A percentile compares a stretch with the other conserved stretches of the same genome.
Conservation (phyloP, 2,329 filamentous ascomycete genomes). For the Pseudodiploospora longispora region DNA sequence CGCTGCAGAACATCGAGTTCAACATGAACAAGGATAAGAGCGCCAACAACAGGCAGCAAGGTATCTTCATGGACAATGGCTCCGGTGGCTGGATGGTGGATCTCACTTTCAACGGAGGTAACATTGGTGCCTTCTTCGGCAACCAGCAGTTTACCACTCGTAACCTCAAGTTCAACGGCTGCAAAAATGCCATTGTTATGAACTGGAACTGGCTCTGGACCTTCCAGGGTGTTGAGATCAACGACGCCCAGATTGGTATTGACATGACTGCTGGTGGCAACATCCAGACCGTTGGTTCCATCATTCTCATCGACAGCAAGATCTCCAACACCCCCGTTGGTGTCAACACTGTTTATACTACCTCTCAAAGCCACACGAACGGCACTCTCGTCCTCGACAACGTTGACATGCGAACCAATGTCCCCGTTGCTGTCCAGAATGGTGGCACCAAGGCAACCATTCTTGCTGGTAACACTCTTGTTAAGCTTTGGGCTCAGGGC, state of each 20-base stretch:
- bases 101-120: constrained; percentile 74
- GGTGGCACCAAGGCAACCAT: constrained; percentile 48
- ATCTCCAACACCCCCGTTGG: constrained; percentile 70
- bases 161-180: constrained; percentile 74
- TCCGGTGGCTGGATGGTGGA: constrained; percentile 80
- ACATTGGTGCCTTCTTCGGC: constrained; percentile 69
- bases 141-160: constrained; percentile 84
- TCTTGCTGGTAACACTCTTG: constrained; percentile 59
- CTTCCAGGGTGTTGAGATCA: constrained; percentile 67
- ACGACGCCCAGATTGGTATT: constrained; percentile 66
- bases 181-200: constrained; percentile 77
- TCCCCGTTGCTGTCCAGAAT: constrained; percentile 58
- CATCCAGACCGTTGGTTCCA: constrained; percentile 74
- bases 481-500: constrained; percentile 73
- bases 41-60: constrained; percentile 59
- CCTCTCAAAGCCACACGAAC: constrained; percentile 56
- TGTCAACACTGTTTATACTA: constrained; percentile 60
- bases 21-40: constrained; percentile 64
- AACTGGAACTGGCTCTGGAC: constrained; percentile 91
- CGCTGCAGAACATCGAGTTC: constrained; percentile 73
- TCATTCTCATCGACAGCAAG: constrained; percentile 73
- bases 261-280: constrained; percentile 62
- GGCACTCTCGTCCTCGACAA: constrained; percentile 83
- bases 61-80: constrained; percentile 79
- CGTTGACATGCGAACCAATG: constrained; percentile 67